A percentile compares a stretch with the other conserved stretches of the same genome.
These are phyloP conservation scores for Tolypocladium tropicale DNA, from an alignment of 2,329 filamentous ascomycete species.

Conservation along the genomic window DNA sequence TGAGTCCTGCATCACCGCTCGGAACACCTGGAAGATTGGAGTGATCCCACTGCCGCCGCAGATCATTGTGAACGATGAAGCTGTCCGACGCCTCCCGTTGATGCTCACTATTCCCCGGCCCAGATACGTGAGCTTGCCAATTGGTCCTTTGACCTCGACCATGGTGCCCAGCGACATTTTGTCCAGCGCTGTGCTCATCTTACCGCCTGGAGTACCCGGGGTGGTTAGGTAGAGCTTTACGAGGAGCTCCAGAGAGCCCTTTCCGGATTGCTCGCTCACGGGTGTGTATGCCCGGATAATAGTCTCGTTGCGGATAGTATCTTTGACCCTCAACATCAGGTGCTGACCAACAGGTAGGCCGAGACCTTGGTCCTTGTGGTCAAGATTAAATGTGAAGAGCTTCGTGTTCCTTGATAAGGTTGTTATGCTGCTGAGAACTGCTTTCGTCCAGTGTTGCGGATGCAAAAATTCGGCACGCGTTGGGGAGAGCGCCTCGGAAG, in stretches of 20 bases:
- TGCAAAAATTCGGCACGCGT: conserved; percentile 55
- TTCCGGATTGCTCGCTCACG: conserved; percentile 51
- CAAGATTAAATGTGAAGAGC: conserved; percentile 71
- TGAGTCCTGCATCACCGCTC: conserved; percentile 57
- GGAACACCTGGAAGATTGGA: conserved; percentile 76
- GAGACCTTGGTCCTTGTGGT: conserved; percentile 57
- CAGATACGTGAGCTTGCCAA: conserved; percentile 75
- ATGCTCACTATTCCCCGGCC: conserved; percentile 40
- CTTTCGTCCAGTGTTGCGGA: too few relatives aligned
- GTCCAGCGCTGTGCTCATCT: conserved; percentile 75
- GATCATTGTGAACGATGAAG: conserved; percentile 58
- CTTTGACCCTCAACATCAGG: conserved; percentile 70
- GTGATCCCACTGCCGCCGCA: conserved; percentile 85
- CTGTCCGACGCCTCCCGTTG: too few relatives aligned
- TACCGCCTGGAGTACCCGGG: conserved; percentile 42
- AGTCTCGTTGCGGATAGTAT: conserved; percentile 41
- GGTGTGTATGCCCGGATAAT: conserved; percentile 86
- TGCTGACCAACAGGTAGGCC: conserved; percentile 82
- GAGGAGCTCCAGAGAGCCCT: conserved; percentile 62
- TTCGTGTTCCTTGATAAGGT: conserved; percentile 59
- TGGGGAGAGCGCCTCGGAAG: conserved; percentile 30
- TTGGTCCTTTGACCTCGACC: conserved; percentile 80
- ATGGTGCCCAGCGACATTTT: conserved; percentile 58
- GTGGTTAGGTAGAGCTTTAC: conserved; percentile 60
- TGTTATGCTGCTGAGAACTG: too few relatives aligned